Evolutionary conservation across 2,329 filamentous ascomycete species (phyloP), one percentile per base, ranked within the genome.

Genomic region (Pyrenophora seminiperda): DNA sequence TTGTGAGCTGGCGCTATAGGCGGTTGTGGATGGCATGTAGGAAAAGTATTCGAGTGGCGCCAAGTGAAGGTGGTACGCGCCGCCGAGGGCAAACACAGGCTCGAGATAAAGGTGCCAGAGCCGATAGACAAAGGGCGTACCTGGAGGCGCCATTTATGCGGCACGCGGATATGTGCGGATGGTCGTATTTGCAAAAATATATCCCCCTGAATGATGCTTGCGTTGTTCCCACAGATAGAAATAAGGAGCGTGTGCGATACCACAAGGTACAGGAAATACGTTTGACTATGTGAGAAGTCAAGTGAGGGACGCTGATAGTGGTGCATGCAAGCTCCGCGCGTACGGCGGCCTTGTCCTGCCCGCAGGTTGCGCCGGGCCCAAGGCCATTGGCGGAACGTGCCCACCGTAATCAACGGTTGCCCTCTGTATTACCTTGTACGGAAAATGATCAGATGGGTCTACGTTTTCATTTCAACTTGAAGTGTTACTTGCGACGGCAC

Each of bases 51-150:
- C 66, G 7, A 65, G 51, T 10, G 80, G 81, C 29, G 68, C 62
- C 59, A 79, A 76, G 61, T 77, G 73, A 40, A 81, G 80, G 55
- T 76, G 79, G 66, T 77, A 76, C 37, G 79, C 77, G 29, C 82
- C 82, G n/a, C 76, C 69, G 9, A 83, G 69, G 32, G 81, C 78
- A 39, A 77, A 74, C 42, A 81, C 43, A 14, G 82, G 82, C 71
- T 92, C 89, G 64, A 92, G 76, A 65, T 85, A 79, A 56, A 91
- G 83, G 75, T 92, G 91, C 76, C 91, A 91, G 66, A 86, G 55
- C 41, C 80, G 79, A 75, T 92, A 92, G 11, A 86, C 83, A 38
- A 61, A 37, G 2, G 65, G 65, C 22, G 89, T 81, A 17, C 58
- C 54, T 2, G 52, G 59, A 5, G 56, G 59, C 5, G 55, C 48